A percentile compares a stretch with the other conserved stretches of the same genome.
Evolutionary conservation across 441 rosid species (phyloP).

Genomic region (Hura crepitans): DNA sequence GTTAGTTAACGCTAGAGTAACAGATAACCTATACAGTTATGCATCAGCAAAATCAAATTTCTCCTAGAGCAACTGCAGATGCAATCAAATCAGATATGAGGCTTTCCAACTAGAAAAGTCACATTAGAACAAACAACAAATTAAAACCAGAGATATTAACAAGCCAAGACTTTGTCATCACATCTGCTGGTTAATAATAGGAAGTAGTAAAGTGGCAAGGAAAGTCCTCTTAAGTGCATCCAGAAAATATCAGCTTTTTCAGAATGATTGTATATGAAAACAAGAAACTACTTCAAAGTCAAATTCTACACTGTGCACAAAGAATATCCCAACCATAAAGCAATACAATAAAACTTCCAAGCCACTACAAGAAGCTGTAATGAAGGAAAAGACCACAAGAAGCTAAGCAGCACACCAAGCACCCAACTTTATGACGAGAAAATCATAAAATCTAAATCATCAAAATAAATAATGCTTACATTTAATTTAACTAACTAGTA

Average conservation of each 20-base stretch:
- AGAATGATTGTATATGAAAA: neutral
- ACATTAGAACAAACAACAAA: neutral
- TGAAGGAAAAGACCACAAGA: neutral
- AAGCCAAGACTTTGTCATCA: neutral
- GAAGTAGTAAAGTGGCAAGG: neutral
- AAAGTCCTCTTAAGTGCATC: neutral
- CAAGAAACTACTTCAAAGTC: neutral
- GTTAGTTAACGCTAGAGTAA: conserved; percentile 18
- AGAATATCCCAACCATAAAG: neutral
- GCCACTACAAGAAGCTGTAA: neutral
- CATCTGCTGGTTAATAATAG: neutral
- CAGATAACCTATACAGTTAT: conserved; percentile 10
- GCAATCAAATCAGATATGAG: neutral
- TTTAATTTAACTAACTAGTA: neutral
- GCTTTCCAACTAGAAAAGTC: neutral
- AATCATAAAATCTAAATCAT: neutral
- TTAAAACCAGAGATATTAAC: neutral
- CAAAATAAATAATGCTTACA: neutral
- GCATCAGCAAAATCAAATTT: neutral
- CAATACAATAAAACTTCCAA: neutral
- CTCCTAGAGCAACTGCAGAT: neutral
- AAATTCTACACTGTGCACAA: neutral
- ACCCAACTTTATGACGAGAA: neutral
- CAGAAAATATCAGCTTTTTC: conserved; percentile 1
- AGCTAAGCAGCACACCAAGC: neutral